phyloP scores from a whole-genome alignment of 2,329 filamentous ascomycete species.

The Fusarium brachygibbosum region DNA sequence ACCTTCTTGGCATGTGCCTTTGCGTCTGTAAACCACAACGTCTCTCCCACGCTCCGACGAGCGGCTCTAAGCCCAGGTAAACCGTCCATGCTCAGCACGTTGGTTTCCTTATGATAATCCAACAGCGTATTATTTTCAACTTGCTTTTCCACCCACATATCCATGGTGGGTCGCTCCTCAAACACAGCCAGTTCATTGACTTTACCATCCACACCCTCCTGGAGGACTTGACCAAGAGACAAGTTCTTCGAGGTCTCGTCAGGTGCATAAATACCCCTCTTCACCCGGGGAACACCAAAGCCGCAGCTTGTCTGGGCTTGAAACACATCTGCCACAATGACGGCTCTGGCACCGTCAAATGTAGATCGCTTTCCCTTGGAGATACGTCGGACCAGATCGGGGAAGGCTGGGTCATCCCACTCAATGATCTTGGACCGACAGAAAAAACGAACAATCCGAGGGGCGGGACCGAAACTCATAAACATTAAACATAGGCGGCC shows the following conservation, averaged over 20 bases:
- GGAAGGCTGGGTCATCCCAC: constrained; percentile 66
- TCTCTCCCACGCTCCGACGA: constrained; percentile 63
- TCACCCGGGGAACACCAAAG: constrained; percentile 71
- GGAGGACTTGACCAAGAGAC: constrained; percentile 46
- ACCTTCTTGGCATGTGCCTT: constrained; percentile 48
- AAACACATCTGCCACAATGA: constrained; percentile 72
- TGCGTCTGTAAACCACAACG: constrained; percentile 59
- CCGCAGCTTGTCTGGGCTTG: constrained; percentile 77
- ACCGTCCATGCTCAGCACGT: constrained; percentile 69
- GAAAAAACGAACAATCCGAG: constrained; percentile 75
- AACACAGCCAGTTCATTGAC: constrained; percentile 59
- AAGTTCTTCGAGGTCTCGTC: constrained; percentile 37
- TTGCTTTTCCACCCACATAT: constrained; percentile 63
- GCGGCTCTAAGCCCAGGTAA: constrained; percentile 69
- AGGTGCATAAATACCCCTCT: constrained; percentile 55
- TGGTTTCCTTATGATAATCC: constrained; percentile 70
- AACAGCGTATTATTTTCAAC: constrained; percentile 63
- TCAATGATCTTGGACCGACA: constrained; percentile 72
- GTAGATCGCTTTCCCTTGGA: constrained; percentile 53
- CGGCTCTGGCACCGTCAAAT: constrained; percentile 67
- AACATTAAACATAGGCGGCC: constrained; percentile 82
- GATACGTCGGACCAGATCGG: constrained; percentile 60
- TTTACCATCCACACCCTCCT: constrained; percentile 43
- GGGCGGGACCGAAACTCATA: constrained; percentile 71
- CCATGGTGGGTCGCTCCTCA: constrained; percentile 68